phyloP scores from a whole-genome alignment of 768 basidiomycete genomes.

The Leccinum rimulosum region DNA sequence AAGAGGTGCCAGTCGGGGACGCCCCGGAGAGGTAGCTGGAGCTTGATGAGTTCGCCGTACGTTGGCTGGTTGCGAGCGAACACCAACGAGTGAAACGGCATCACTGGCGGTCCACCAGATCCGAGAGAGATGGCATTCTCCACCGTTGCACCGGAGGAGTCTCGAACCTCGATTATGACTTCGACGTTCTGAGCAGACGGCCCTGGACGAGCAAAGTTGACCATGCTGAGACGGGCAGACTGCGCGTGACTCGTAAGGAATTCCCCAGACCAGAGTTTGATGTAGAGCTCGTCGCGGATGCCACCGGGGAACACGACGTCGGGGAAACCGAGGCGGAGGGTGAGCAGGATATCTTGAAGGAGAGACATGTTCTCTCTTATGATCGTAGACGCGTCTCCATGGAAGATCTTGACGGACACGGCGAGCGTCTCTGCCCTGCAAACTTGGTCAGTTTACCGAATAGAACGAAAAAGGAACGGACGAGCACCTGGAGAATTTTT shows the following conservation, averaged over 20 bases:
- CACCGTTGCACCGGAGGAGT: constrained; percentile 63
- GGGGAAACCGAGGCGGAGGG: constrained; percentile 87
- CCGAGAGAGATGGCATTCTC: constrained; percentile 79
- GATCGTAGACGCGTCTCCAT: constrained; percentile 74
- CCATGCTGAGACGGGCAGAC: constrained; percentile 56
- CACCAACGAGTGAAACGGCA: constrained; percentile 87
- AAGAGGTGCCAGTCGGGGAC: constrained; percentile 86
- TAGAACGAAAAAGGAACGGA: neutral
- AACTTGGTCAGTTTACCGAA: constrained; percentile 1
- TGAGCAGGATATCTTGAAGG: constrained; percentile 77
- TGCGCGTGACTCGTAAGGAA: constrained; percentile 58
- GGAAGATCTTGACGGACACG: constrained; percentile 81
- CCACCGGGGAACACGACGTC: constrained; percentile 95
- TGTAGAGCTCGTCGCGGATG: constrained; percentile 90
- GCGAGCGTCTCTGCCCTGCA: constrained; percentile 82
- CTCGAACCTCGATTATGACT: constrained; percentile 85
- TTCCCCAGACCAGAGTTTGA: constrained; percentile 94
- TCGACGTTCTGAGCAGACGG: constrained; percentile 62
- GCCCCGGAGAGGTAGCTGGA: constrained; percentile 66
- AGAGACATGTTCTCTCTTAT: constrained; percentile 82
- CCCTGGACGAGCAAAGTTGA: constrained; percentile 58
- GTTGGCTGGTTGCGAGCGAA: constrained; percentile 89
- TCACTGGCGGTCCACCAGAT: constrained; percentile 76
- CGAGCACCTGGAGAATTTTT: constrained; percentile 74
- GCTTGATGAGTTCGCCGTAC: constrained; percentile 90